Evolutionary conservation across 768 basidiomycete species (phyloP).

Genomic region (Sutorius australiensis): DNA sequence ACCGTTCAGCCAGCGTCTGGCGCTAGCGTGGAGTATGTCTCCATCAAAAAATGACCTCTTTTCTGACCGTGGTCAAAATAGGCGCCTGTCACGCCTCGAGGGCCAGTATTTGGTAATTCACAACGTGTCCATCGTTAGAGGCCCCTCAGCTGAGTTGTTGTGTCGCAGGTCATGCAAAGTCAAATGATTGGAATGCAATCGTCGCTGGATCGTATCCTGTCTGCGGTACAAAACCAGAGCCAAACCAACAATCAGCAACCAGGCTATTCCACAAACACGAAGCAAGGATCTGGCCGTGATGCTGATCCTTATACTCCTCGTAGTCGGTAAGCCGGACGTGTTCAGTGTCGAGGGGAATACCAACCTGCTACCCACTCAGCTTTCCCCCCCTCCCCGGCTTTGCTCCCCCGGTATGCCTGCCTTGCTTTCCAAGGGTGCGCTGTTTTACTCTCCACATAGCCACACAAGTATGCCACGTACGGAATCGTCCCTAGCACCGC

Average conservation of each 20-base stretch:
- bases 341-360: constrained; percentile 14
- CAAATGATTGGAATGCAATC: constrained; percentile 96
- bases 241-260: constrained; percentile 33
- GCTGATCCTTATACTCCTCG: constrained; percentile 24
- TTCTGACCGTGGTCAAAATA: constrained; percentile 33
- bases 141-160: background rate
- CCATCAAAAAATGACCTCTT: constrained; percentile 1
- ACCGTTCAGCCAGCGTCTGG: constrained; percentile 53
- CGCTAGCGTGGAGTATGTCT: constrained; percentile 69
- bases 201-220: constrained; percentile 77
- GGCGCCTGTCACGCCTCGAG: constrained; percentile 79
- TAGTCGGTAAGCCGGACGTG: constrained; percentile 33
- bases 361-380: constrained; percentile 33
- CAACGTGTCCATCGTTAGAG: background rate
- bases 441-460: constrained; percentile 40
- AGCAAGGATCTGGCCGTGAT: constrained; percentile 25
- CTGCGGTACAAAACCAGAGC: constrained; percentile 50
- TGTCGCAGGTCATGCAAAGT: constrained; percentile 76
- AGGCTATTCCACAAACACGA: constrained; percentile 10
- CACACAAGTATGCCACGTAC: constrained; percentile 88
- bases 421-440: constrained; percentile 8
- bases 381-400: constrained; percentile 92
- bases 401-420: constrained; percentile 70
- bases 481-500: constrained; percentile 83
- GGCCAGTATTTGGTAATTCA: constrained; percentile 72